Percentiles rank a stretch among this genome's conserved stretches.
Evolutionary conservation across 805 yeast species (phyloP).

Genomic region (Yueomyces sinensis): DNA sequence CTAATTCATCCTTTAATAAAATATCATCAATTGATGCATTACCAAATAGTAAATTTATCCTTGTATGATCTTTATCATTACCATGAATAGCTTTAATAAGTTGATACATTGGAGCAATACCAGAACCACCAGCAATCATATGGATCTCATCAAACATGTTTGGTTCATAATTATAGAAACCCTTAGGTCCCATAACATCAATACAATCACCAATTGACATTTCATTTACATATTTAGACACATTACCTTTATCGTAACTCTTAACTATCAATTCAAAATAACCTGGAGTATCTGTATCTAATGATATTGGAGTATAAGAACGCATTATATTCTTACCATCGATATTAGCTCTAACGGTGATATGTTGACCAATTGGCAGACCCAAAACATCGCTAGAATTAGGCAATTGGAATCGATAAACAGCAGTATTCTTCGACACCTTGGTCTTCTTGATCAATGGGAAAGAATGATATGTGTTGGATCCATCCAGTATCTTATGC

Average conservation of each 20-base stretch:
- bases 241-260: slow-evolving; percentile 74
- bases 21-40: slow-evolving; percentile 72
- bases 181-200: slow-evolving; percentile 82
- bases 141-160: slow-evolving; percentile 62
- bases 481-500: neutral
- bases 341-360: slow-evolving; percentile 62
- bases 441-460: slow-evolving; percentile 67
- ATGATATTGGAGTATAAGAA: slow-evolving; percentile 83
- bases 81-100: slow-evolving; percentile 67
- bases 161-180: slow-evolving; percentile 70
- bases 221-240: slow-evolving; percentile 60
- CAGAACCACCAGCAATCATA: slow-evolving; percentile 97
- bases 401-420: slow-evolving; percentile 78
- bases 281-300: slow-evolving; percentile 61
- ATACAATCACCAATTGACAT: slow-evolving; percentile 69
- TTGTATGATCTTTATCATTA: slow-evolving; percentile 69
- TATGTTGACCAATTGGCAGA: slow-evolving; percentile 89
- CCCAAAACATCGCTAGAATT: slow-evolving; percentile 63
- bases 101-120: slow-evolving; percentile 93
- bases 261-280: slow-evolving; percentile 77
- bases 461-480: slow-evolving; percentile 50
- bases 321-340: slow-evolving; percentile 65
- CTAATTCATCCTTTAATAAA: slow-evolving; percentile 67
- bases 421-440: slow-evolving; percentile 67
- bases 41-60: slow-evolving; percentile 66